Evolutionary conservation across 2,329 filamentous ascomycete genomes (phyloP), one percentile per base, ranked within the genome.

Genomic region (Fusarium devonianum): DNA sequence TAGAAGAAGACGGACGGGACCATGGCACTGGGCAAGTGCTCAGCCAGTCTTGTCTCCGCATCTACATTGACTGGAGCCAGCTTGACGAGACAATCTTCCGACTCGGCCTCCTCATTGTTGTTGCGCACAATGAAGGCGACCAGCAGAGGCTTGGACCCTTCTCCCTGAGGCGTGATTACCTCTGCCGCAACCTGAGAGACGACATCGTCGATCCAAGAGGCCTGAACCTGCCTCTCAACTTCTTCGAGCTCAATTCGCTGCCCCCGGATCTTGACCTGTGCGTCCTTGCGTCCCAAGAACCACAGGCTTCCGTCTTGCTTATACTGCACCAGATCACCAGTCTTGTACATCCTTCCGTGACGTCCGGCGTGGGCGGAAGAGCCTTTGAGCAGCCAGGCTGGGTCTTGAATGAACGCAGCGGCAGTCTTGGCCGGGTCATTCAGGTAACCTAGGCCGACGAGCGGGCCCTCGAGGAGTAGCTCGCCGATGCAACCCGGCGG

Each of bases 231-330:
- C 2, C 18, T 9, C 29, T 68, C 66, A 7, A 69, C 49, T 25
- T 67, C 66, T 2, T 47, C 55, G 3, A 80, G 70, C 67, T 80
- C 84, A 33, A 82, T 71, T 37, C 81, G 67, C 44, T 77, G 82
- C 10, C 85, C 85, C 14, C 76, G 73, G 12, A 85, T 66, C 66
- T 85, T 85, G 40, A 84, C 75, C 60, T 85, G 81, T 0, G 74
- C 74, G 55, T 85, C 82, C 52, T 79, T 80, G n/a, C 82, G 73
- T 18, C 80, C 80, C 33, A 80, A 58, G 39, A 74, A 79, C 1
- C 71, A 56, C 5, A 81, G 60, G 7, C 65, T 63, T 2, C 75
- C 74, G 40, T 78, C 71, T 0, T 65, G 60, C 17, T 72, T 65
- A 23, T 77, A 77, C 18, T 64, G 65, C 1, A 68, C 78, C 10